Percentiles rank a stretch among this genome's conserved stretches.
Conservation (phyloP, 768 basidiomycete species). For the Cystobasidium tubakii region DNA sequence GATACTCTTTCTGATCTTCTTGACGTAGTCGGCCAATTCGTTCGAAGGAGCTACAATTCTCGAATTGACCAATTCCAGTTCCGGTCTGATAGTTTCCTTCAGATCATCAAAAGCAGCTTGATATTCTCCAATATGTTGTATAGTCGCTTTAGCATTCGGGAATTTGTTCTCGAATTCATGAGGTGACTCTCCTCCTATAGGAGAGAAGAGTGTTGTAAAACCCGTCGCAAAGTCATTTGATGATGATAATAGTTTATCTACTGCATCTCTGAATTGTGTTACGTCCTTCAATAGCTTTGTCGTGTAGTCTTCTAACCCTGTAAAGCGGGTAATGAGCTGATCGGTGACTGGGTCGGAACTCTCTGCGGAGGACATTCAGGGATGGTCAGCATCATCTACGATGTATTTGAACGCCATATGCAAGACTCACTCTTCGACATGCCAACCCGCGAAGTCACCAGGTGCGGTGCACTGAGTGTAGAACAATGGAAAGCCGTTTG, state of each 20-base stretch:
- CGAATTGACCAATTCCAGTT: constrained; percentile 87
- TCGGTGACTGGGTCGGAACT: constrained; percentile 85
- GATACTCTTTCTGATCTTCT: constrained; percentile 84
- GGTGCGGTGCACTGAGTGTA: constrained; percentile 70
- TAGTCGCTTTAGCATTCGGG: constrained; percentile 58
- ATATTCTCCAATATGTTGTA: constrained; percentile 69
- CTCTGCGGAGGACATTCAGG: constrained; percentile 49
- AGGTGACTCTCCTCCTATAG: constrained; percentile 54
- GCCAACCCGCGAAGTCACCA: constrained; percentile 78
- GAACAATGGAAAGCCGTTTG: background rate
- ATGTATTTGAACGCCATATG: constrained; percentile 35
- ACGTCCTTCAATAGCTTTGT: constrained; percentile 91
- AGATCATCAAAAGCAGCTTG: constrained; percentile 75
- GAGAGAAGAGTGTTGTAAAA: constrained; percentile 50
- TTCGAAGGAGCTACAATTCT: constrained; percentile 77
- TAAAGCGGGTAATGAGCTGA: constrained; percentile 73
- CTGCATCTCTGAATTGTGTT: constrained; percentile 75
- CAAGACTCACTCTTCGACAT: constrained; percentile 75
- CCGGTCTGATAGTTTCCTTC: constrained; percentile 68
- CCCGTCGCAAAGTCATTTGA: constrained; percentile 50
- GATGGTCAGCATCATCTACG: constrained; percentile 25
- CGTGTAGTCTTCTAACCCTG: constrained; percentile 66
- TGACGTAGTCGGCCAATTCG: constrained; percentile 79
- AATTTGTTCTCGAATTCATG: constrained; percentile 64
- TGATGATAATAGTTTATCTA: constrained; percentile 58